phyloP scores from a whole-genome alignment of 2,329 filamentous ascomycete genomes.

The Sporothrix curviconia region DNA sequence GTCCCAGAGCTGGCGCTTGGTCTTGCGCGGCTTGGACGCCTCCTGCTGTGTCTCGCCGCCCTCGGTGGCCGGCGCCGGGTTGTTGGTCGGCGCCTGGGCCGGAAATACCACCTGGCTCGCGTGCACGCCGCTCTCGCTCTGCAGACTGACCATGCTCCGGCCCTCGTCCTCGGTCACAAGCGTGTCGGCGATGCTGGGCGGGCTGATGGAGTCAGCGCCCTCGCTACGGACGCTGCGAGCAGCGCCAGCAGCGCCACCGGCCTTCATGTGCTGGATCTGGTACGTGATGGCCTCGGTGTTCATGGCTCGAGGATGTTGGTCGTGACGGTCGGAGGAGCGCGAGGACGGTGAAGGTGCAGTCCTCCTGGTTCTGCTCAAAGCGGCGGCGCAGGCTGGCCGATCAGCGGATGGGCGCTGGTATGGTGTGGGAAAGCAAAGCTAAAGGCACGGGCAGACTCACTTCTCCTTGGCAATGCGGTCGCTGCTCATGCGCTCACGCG shows the following conservation, averaged over 20 bases:
- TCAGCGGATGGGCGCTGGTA: conserved; percentile 10
- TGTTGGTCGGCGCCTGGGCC: conserved; percentile 23
- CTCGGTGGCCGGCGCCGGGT: conserved; percentile 12
- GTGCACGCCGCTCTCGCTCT: conserved; percentile 77
- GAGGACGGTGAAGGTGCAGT: conserved; percentile 97
- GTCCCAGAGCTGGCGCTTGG: conserved; percentile 92
- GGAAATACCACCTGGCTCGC: conserved; percentile 67
- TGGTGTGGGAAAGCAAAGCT: background rate
- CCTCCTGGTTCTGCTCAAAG: conserved; percentile 98
- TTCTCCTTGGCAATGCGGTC: conserved; percentile 96
- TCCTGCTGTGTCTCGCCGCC: conserved; percentile 21
- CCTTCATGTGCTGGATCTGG: conserved; percentile 91
- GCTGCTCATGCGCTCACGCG: conserved; percentile 91
- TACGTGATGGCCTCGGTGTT: conserved; percentile 90
- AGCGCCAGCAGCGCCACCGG: conserved; percentile 30
- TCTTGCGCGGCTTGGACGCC: conserved; percentile 44
- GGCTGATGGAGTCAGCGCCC: conserved; percentile 44
- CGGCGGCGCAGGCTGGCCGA: conserved; percentile 74
- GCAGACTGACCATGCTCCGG: conserved; percentile 65
- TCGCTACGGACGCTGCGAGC: too few species aligned
- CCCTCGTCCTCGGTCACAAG: conserved; percentile 79
- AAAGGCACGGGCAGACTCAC: conserved; percentile 44
- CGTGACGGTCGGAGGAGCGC: conserved; percentile 88
- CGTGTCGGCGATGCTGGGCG: conserved; percentile 57
- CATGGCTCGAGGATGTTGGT: conserved; percentile 79